Percentiles rank a stretch among this genome's conserved stretches.
Conservation (phyloP, 2,329 filamentous ascomycete genomes). For the Hansfordia pulvinata region DNA sequence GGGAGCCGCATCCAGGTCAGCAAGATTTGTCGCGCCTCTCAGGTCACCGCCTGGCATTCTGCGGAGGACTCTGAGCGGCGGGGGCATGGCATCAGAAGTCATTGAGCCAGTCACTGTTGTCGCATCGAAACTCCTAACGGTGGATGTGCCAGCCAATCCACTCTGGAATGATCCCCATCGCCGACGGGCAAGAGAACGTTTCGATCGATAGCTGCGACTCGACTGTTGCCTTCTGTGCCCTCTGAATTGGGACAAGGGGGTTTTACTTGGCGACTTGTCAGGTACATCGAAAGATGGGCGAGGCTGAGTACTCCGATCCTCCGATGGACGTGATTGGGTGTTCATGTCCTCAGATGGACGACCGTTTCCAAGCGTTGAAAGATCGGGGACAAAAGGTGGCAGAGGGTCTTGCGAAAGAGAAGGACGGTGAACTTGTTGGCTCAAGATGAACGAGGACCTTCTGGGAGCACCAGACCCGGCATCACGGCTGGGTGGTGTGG, state of each 20-base stretch:
- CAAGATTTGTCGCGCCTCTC: slow-evolving; percentile 51
- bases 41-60: slow-evolving; percentile 65
- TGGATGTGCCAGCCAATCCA: slow-evolving; percentile 32
- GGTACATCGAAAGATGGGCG: slow-evolving; percentile 14
- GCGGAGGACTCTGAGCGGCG: slow-evolving; percentile 50
- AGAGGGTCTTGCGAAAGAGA: slow-evolving; percentile 24
- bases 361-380: slow-evolving; percentile 23
- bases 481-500: slow-evolving; percentile 37
- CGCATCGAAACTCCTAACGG: slow-evolving; percentile 47
- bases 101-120: slow-evolving; percentile 42
- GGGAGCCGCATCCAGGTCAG: slow-evolving; percentile 38
- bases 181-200: slow-evolving; percentile 35
- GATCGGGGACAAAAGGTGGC: slow-evolving; percentile 33
- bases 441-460: slow-evolving; percentile 41
- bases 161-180: slow-evolving; percentile 50
- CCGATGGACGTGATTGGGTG: too few relatives aligned
- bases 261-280: slow-evolving; percentile 16
- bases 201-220: slow-evolving; percentile 32
- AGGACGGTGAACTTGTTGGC: slow-evolving; percentile 26
- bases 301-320: slow-evolving; percentile 17
- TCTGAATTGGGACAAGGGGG: slow-evolving; percentile 18
- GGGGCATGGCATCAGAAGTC: slow-evolving; percentile 29
- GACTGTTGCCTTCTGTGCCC: slow-evolving; percentile 32
- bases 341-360: slow-evolving; percentile 1
- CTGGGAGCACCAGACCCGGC: slow-evolving; percentile 27